Evolutionary conservation across 441 rosid species (phyloP), one percentile per base, ranked within the genome.

Genomic region (Gossypium schwendimanii): DNA sequence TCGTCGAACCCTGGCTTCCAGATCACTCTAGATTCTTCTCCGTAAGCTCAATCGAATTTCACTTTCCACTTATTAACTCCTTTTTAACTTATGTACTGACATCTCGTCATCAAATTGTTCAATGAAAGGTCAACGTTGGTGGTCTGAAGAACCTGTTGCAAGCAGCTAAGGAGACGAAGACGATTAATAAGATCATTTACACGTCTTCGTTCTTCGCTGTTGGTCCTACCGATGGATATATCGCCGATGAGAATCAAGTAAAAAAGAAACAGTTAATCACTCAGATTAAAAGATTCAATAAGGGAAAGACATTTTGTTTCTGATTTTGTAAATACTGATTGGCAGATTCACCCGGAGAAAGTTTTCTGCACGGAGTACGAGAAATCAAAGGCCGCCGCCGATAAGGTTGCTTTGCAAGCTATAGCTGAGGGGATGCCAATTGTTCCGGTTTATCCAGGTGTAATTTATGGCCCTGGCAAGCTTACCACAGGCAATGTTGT

Each of bases 1-100:
- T 88, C 14, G 97, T 91, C 74, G 97, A 94, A 85, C 92, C 97
- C 60, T 94, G 97, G 97, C 88, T 91, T 7, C 92, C 96, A 3
- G 93, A 90, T 79, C 89, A 93, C 60, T 91, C 95, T 14, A 80
- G 71, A 79, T 91, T 94, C 87, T 45, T 87, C 81, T 70, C 87
- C 0, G 96, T 90, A 82, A 81, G 81, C 60, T 11, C 54, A 71
- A n/a, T 26, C 9, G 1, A 71, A 26, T 2, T 39, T 18, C 33
- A 36, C 7, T 53, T 15, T 31, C 36, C 67, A 17, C 44, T 63
- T 15, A 14, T 1, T 18, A 36, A 7, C 69, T 53, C 39, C 9
- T n/a, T 6, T 23, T 2, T 36, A 50, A 11, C 33, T 6, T 3
- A 23, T 69, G 8, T 55, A 50, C 9, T 55, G 53, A 28, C 20